Conservation (phyloP, 805 yeast genomes). For the Cyberlindnera saturnus region DNA sequence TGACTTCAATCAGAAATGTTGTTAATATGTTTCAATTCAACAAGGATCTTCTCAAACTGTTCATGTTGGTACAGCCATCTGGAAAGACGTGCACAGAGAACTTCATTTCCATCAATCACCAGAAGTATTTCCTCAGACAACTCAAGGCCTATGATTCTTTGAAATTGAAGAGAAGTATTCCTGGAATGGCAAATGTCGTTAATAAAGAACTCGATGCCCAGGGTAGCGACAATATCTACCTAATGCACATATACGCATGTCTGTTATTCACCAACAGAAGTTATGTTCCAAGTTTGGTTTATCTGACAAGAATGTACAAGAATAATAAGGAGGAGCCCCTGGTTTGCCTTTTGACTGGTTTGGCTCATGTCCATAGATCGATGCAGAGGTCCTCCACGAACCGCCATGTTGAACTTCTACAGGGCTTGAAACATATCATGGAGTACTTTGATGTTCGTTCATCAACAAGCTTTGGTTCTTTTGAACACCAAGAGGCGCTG, state of each 20-base stretch:
- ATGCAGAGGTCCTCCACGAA: conserved; percentile 85
- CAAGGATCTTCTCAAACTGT: conserved; percentile 57
- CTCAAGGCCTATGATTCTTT: conserved; percentile 82
- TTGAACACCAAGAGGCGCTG: conserved; percentile 68
- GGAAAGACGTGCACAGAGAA: conserved; percentile 54
- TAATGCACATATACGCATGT: conserved; percentile 74
- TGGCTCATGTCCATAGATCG: conserved; percentile 82
- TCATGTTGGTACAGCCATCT: conserved; percentile 58
- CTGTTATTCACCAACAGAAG: conserved; percentile 77
- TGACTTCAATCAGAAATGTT: conserved; percentile 55
- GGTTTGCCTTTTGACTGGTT: conserved; percentile 65
- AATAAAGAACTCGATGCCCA: conserved; percentile 43
- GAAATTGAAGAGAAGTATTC: conserved; percentile 43
- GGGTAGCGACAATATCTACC: conserved; percentile 53
- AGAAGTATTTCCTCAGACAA: conserved; percentile 84
- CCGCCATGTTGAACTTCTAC: conserved; percentile 81
- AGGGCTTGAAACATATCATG: conserved; percentile 72
- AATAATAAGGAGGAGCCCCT: conserved; percentile 72
- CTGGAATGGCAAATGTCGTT: conserved; percentile 74
- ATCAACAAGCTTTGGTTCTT: conserved; percentile 24
- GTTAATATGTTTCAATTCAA: conserved; percentile 72
- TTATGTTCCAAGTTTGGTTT: conserved; percentile 75
- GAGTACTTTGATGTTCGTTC: conserved; percentile 60
- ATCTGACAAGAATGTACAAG: conserved; percentile 64
- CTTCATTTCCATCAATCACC: conserved; percentile 76